Evolutionary conservation across 2,329 filamentous ascomycete species (phyloP).

Genomic region (Diaporthe sp.): DNA sequence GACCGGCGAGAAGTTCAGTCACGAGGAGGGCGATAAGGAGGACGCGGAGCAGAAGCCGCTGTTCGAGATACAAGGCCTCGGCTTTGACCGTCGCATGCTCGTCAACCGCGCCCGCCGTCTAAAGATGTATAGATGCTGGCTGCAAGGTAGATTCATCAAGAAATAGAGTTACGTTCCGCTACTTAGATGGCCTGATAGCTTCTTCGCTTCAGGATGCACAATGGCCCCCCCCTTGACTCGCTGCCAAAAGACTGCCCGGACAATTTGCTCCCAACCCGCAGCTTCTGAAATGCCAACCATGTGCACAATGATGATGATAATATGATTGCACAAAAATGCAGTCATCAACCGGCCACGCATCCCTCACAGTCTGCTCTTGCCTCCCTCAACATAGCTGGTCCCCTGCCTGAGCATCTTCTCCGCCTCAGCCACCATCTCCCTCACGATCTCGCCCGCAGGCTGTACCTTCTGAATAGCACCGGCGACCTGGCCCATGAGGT

Average conservation of each 20-base stretch:
- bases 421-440: conserved; percentile 88
- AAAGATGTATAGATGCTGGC: conserved; percentile 99
- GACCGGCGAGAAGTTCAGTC: conserved; percentile 61
- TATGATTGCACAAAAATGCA: neutral
- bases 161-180: conserved; percentile 54
- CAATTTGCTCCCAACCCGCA: neutral
- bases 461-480: conserved; percentile 82
- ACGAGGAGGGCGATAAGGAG: conserved; percentile 45
- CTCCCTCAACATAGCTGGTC: conserved; percentile 66
- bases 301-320: neutral
- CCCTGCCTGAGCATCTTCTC: conserved; percentile 76
- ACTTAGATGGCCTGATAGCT: neutral
- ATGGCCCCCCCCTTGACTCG: neutral
- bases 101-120: conserved; percentile 91
- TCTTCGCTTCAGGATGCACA: neutral
- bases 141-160: conserved; percentile 87
- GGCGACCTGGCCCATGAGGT: conserved; percentile 94
- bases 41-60: conserved; percentile 48
- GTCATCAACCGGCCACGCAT: too few species aligned
- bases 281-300: neutral
- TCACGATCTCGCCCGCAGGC: conserved; percentile 87
- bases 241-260: neutral
- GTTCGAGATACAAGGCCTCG: conserved; percentile 84
- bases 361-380: conserved; percentile 36
- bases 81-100: conserved; percentile 87